Evolutionary conservation across 805 yeast genomes (phyloP).

Genomic region (Teunomyces kruisii): DNA sequence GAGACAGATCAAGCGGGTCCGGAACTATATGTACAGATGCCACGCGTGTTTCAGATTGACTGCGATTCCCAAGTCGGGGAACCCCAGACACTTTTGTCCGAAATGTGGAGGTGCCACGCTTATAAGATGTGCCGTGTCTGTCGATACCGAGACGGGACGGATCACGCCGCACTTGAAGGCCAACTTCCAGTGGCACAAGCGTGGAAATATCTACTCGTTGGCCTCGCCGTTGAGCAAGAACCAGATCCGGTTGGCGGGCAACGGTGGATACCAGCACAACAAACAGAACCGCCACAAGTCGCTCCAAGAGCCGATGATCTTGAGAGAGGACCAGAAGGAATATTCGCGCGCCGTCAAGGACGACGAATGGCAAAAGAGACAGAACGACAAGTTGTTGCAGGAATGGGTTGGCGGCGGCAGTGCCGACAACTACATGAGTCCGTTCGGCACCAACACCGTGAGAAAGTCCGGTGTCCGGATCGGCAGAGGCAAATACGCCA

Average conservation of each 20-base stretch:
- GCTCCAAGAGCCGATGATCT: conserved; percentile 49
- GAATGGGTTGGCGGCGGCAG: conserved; percentile 96
- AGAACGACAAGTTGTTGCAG: conserved; percentile 79
- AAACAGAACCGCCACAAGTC: conserved; percentile 56
- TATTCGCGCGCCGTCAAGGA: conserved; percentile 84
- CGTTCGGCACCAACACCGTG: conserved; percentile 55
- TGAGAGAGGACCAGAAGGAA: conserved; percentile 94
- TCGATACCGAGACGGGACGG: conserved; percentile 75
- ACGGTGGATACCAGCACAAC: conserved; percentile 75
- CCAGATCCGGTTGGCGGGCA: conserved; percentile 69
- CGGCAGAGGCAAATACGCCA: conserved; percentile 83
- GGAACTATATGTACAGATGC: conserved; percentile 93
- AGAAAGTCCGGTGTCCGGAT: conserved; percentile 67
- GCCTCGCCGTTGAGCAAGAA: conserved; percentile 87
- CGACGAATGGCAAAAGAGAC: conserved; percentile 82
- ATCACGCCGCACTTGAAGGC: conserved; percentile 85
- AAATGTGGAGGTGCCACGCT: conserved; percentile 93
- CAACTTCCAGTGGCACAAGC: conserved; percentile 89
- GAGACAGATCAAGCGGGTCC: conserved; percentile 74
- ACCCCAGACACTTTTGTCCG: conserved; percentile 86
- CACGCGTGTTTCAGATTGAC: conserved; percentile 91
- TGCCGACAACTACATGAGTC: conserved; percentile 83
- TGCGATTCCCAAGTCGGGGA: conserved; percentile 75
- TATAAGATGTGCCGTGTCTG: conserved; percentile 85
- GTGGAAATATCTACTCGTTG: conserved; percentile 80